Base-by-base conservation (phyloP, 352 stramenopile genomes). In the Globisporangium cylindrosporum region DNA sequence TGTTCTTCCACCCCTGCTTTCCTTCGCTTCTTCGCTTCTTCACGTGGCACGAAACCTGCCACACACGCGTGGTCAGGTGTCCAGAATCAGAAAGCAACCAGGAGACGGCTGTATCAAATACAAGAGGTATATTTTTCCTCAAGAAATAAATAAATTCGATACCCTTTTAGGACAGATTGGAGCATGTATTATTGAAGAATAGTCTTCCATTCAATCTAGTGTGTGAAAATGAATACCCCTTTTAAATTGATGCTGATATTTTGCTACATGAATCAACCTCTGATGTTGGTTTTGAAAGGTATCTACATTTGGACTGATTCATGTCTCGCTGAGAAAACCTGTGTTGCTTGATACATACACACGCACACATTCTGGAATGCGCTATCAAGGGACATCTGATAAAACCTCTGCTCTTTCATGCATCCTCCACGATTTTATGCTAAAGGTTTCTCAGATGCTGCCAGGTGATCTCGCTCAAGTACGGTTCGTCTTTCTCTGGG, bases 31-130 rank as follows among this genome's bases (percentile, higher is more conserved):
- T 41, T 57, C 7, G 46, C 60, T 66, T 66, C n/a, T 59, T 66
- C 59, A 20, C 59, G 59, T 65, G 59, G 59, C 59, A 8, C 59
- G 43, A 60, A 46, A 43, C 41, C 36, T 20, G 54, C 54, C 27
- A 32, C 27, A 32, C 27, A 32, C 27, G 9, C 36, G 9, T 15
- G 9, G 9, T 43, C 36, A 43, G 36, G 15, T 1, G 36, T 48
- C 18, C n/a, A 29, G 49, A 29, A 9, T 55, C 51, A 58, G 51
- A 34, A 58, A 10, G 18, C 46, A 18, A 18, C 38, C 5, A 32
- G 27, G 38, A 12, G 38, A 46, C 38, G 10, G 1, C 4, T 49
- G 41, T 9, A 49, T 49, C 4, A 49, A 8, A 49, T 49, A 9
- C n/a, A n/a, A n/a, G 15, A 49, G 15, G 38, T 46, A 5, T 18